Conservation (phyloP, 306 rosid genomes). For the Corylus heterophylla region DNA sequence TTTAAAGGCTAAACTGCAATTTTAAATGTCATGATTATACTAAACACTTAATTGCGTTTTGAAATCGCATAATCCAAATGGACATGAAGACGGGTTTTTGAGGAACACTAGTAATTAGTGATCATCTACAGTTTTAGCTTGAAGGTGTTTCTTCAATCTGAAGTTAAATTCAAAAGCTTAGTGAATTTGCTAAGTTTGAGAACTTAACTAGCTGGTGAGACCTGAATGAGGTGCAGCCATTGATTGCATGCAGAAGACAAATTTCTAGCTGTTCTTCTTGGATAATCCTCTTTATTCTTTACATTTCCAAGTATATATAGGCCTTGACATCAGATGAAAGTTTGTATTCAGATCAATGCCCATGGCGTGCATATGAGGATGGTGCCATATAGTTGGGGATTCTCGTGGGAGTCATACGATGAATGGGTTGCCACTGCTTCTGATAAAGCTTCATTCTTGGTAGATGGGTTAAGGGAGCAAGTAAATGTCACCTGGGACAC, state of each 20-base stretch:
- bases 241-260: background rate
- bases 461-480: slow-evolving; percentile 72
- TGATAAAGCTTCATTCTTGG: slow-evolving; percentile 42
- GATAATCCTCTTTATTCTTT: background rate
- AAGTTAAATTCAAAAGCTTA: too few species aligned
- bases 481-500: slow-evolving; percentile 67
- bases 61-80: too few species aligned
- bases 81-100: too few species aligned
- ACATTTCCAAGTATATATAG: slow-evolving; percentile 8
- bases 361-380: slow-evolving; percentile 48
- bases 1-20: too few species aligned
- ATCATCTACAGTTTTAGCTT: too few species aligned
- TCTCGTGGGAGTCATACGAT: slow-evolving; percentile 73
- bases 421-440: slow-evolving; percentile 71
- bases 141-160: too few species aligned
- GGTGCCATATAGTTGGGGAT: slow-evolving; percentile 44
- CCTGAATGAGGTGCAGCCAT: too few species aligned
- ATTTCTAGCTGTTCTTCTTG: background rate
- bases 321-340: background rate
- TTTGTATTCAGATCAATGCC: slow-evolving; percentile 45
- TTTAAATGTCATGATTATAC: too few species aligned
- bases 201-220: too few species aligned
- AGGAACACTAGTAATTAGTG: too few species aligned
- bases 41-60: too few species aligned
- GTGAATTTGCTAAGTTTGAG: too few species aligned